Conservation (phyloP, 1,139 yeast species). For the Blastobotrys apis region DNA sequence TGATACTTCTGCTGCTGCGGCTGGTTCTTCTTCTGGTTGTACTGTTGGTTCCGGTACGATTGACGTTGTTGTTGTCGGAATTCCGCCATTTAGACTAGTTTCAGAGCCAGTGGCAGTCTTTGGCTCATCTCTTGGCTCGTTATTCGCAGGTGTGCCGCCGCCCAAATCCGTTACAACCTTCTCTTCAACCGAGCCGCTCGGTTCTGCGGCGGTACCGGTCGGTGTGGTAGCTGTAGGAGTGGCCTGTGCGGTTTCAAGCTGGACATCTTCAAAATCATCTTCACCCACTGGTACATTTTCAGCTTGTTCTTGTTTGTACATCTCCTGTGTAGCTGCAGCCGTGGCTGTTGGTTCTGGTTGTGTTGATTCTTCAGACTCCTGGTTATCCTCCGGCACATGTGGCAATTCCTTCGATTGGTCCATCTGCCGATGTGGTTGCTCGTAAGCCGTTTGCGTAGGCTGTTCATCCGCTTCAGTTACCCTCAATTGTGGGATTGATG, state of each 20-base stretch:
- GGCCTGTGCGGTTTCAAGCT: conserved; percentile 12
- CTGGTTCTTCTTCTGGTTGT: no score
- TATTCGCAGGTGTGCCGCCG: conserved; percentile 15
- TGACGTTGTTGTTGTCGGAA: no score
- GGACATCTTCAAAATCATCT: not conserved
- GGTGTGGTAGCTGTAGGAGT: conserved; percentile 8
- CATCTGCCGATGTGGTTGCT: conserved; percentile 16
- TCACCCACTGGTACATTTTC: not conserved
- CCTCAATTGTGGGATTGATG: conserved; percentile 3
- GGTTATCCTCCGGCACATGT: conserved; percentile 14
- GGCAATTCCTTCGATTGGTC: conserved; percentile 18
- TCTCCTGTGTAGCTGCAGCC: conserved; percentile 15
- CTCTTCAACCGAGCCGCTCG: no score
- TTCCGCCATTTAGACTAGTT: no score
- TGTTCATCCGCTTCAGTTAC: conserved; percentile 14
- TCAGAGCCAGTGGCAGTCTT: no score
- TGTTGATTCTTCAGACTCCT: not conserved
- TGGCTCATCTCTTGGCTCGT: conserved; percentile 14
- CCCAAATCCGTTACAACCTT: no score
- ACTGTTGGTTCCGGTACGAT: no score
- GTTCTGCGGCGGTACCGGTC: conserved; percentile 10
- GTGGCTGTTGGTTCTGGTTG: conserved; percentile 14
- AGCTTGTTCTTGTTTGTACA: no score
- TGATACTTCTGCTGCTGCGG: no score
- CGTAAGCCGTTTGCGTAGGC: conserved; percentile 17